Evolutionary conservation across 495 filamentous ascomycete genomes (phyloP).

Genomic region (Tuber aestivum): DNA sequence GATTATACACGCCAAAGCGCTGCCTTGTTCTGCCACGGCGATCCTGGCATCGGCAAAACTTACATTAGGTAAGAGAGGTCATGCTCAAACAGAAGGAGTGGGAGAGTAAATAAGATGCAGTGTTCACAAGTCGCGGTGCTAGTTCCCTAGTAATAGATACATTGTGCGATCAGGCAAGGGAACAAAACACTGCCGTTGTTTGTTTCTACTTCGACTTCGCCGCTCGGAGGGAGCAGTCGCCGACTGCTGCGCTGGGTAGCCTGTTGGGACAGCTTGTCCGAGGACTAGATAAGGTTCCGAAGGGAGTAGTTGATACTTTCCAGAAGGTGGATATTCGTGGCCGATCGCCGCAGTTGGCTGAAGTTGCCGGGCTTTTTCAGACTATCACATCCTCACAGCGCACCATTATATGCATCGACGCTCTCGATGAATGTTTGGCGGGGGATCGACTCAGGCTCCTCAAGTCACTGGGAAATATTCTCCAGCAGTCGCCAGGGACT

Average conservation of each 20-base stretch:
- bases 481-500: background rate
- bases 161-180: background rate
- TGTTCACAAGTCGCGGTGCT: background rate
- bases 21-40: too few relatives aligned
- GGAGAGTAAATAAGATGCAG: background rate
- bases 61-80: too few relatives aligned
- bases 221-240: background rate
- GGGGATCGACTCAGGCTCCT: background rate
- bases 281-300: background rate
- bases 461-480: background rate
- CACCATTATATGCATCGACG: background rate
- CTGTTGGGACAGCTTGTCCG: background rate
- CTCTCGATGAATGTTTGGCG: background rate
- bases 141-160: background rate
- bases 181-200: background rate
- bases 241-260: background rate
- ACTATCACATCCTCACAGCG: background rate
- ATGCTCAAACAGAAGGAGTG: background rate
- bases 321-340: background rate
- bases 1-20: too few relatives aligned
- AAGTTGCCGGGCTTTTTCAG: background rate
- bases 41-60: too few relatives aligned
- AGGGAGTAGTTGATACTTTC: background rate
- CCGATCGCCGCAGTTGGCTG: background rate
- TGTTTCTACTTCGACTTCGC: background rate